A percentile compares a stretch with the other conserved stretches of the same genome.
phyloP scores from a whole-genome alignment of 306 rosid species.

The Trifolium subterraneum region DNA sequence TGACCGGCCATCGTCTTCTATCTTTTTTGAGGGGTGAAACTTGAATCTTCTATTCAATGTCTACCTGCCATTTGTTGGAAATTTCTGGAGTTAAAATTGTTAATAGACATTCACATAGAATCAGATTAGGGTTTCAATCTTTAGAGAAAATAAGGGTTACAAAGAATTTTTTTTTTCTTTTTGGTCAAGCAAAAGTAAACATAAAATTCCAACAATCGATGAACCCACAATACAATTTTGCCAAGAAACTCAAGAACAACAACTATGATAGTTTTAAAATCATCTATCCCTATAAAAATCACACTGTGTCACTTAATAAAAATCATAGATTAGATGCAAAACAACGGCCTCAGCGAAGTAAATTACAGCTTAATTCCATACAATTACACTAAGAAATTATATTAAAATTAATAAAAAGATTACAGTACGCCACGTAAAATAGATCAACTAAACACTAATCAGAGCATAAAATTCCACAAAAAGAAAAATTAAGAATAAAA shows the following conservation, averaged over 20 bases:
- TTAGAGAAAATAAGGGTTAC: no score
- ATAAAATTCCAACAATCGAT: background rate
- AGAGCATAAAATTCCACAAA: slow-evolving; percentile 19
- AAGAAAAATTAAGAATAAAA: background rate
- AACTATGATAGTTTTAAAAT: no score
- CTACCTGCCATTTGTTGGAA: no score
- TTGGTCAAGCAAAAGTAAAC: background rate
- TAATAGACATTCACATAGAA: no score
- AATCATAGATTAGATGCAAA: background rate
- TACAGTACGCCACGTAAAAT: background rate
- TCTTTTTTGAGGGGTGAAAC: no score
- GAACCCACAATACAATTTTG: background rate
- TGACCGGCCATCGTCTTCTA: slow-evolving; percentile 21
- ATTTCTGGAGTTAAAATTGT: no score
- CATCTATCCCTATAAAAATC: background rate
- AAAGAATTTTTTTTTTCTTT: no score
- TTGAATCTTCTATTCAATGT: no score
- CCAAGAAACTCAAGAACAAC: background rate
- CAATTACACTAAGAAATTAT: background rate
- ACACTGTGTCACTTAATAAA: background rate
- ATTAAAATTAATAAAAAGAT: background rate
- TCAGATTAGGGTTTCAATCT: no score
- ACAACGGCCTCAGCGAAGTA: slow-evolving; percentile 11
- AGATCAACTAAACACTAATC: slow-evolving; percentile 48
- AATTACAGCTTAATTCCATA: slow-evolving; percentile 25